phyloP scores from a whole-genome alignment of 31 red algal genomes.

The Porphyra umbilicalis region DNA sequence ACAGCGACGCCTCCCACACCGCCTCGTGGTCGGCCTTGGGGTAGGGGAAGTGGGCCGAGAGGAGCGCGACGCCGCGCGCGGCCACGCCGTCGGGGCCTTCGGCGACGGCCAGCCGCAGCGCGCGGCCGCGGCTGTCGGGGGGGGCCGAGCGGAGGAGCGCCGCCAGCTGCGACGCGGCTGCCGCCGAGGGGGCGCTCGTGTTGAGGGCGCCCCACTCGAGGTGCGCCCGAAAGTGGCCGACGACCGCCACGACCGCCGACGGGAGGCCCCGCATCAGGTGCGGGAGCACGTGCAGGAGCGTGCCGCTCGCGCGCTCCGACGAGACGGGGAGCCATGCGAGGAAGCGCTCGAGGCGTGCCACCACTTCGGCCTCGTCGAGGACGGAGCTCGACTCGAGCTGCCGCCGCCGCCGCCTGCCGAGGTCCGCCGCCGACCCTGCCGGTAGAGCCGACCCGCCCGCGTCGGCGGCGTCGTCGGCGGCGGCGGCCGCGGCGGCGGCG shows the following conservation, averaged over 20 bases:
- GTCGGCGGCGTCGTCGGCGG: not conserved
- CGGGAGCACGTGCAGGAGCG: slow-evolving; percentile 67
- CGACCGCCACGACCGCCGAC: slow-evolving; percentile 34
- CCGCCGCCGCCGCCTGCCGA: not conserved
- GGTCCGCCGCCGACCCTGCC: not conserved
- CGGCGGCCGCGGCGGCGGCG: not conserved
- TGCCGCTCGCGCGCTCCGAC: slow-evolving; percentile 51
- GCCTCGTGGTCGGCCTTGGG: slow-evolving; percentile 19
- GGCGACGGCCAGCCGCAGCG: not conserved
- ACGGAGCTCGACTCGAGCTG: not conserved
- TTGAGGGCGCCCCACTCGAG: not conserved
- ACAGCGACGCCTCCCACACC: slow-evolving; percentile 40
- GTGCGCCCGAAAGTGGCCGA: slow-evolving; percentile 29
- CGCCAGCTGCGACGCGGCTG: not conserved
- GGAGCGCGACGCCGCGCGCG: slow-evolving; percentile 32
- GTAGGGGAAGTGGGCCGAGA: slow-evolving; percentile 37
- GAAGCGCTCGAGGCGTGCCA: slow-evolving; percentile 57
- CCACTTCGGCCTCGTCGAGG: slow-evolving; percentile 51
- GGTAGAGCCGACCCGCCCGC: not conserved
- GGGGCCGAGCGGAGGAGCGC: not conserved
- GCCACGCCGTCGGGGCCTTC: slow-evolving; percentile 7
- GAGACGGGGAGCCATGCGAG: slow-evolving; percentile 38
- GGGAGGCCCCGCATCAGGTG: slow-evolving; percentile 65
- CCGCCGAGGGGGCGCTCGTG: not conserved
- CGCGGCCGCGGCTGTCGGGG: not conserved